Percentiles rank a stretch among this genome's conserved stretches.
Conservation (phyloP, 306 rosid species). For the Pyrus bretschneideri region DNA sequence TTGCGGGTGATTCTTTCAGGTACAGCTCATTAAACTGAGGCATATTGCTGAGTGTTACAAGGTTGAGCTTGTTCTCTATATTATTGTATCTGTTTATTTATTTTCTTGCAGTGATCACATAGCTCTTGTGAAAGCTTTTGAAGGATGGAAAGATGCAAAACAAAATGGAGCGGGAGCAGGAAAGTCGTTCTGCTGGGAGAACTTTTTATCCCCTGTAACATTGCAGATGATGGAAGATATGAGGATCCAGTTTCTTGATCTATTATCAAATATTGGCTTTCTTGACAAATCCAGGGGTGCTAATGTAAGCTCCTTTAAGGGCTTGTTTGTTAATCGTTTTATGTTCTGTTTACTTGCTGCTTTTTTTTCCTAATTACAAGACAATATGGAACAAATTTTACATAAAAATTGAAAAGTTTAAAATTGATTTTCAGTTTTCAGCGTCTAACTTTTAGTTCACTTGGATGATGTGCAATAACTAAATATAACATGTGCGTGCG, state of each 20-base stretch:
- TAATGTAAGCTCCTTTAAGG: slow-evolving; percentile 45
- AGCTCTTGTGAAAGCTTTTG: slow-evolving; percentile 89
- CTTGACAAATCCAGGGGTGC: slow-evolving; percentile 78
- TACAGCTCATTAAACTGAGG: slow-evolving; percentile 19
- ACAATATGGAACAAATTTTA: neutral
- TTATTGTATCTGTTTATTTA: neutral
- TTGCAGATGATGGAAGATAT: slow-evolving; percentile 96
- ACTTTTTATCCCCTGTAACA: slow-evolving; percentile 70
- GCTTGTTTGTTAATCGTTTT: neutral
- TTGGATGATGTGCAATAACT: neutral
- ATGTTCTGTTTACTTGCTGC: neutral
- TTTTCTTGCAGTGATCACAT: slow-evolving; percentile 63
- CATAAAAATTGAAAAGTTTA: neutral
- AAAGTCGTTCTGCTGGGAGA: slow-evolving; percentile 81
- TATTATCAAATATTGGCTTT: slow-evolving; percentile 85
- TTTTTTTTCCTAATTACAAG: neutral
- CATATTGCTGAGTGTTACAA: neutral
- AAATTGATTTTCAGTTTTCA: neutral
- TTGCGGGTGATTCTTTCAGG: slow-evolving; percentile 97
- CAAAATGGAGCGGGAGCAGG: slow-evolving; percentile 52
- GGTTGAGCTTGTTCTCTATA: slow-evolving; percentile 6
- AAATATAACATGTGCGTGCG: slow-evolving; percentile 3
- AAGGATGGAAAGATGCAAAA: slow-evolving; percentile 93
- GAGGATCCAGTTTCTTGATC: slow-evolving; percentile 83
- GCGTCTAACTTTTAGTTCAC: too few relatives aligned